A percentile compares a stretch with the other conserved stretches of the same genome.
phyloP scores from a whole-genome alignment of 2,329 filamentous ascomycete genomes.

The Ceratocystiopsis minuta region DNA sequence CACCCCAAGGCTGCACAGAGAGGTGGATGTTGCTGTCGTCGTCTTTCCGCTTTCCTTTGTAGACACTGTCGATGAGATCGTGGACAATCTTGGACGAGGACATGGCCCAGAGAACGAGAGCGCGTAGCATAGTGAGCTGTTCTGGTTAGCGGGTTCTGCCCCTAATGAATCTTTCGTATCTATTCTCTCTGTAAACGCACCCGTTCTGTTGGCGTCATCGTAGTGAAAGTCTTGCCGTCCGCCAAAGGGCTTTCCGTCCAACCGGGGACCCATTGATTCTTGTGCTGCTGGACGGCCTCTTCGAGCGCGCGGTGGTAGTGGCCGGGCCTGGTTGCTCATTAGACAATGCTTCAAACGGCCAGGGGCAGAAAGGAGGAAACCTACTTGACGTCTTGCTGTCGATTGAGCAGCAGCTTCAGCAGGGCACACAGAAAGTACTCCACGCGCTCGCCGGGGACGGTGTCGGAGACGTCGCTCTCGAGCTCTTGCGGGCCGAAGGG shows the following conservation, averaged over 20 bases:
- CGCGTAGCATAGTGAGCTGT: constrained; percentile 68
- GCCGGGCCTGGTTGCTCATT: constrained; percentile 46
- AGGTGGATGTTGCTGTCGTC: constrained; percentile 65
- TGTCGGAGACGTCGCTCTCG: constrained; percentile 66
- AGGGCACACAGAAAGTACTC: constrained; percentile 83
- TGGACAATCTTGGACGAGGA: constrained; percentile 74
- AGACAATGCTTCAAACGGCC: neutral
- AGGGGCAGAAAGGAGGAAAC: constrained; percentile 16
- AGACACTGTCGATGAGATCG: constrained; percentile 64
- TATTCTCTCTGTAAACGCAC: no score
- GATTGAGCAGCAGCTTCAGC: constrained; percentile 73
- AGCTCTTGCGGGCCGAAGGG: constrained; percentile 93
- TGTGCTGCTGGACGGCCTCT: constrained; percentile 74
- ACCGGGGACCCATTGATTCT: constrained; percentile 67
- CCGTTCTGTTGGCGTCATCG: constrained; percentile 45
- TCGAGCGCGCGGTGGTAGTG: constrained; percentile 89
- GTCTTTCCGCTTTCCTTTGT: constrained; percentile 75
- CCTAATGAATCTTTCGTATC: no score
- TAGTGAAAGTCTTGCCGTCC: constrained; percentile 62
- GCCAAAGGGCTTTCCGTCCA: constrained; percentile 79
- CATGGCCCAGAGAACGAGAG: constrained; percentile 74
- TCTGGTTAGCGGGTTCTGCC: constrained; percentile 24
- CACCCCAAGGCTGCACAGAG: constrained; percentile 62
- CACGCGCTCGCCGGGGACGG: constrained; percentile 62
- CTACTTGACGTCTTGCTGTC: constrained; percentile 98